Base-by-base conservation (phyloP, 345 rosid genomes). In the Populus davidiana region DNA sequence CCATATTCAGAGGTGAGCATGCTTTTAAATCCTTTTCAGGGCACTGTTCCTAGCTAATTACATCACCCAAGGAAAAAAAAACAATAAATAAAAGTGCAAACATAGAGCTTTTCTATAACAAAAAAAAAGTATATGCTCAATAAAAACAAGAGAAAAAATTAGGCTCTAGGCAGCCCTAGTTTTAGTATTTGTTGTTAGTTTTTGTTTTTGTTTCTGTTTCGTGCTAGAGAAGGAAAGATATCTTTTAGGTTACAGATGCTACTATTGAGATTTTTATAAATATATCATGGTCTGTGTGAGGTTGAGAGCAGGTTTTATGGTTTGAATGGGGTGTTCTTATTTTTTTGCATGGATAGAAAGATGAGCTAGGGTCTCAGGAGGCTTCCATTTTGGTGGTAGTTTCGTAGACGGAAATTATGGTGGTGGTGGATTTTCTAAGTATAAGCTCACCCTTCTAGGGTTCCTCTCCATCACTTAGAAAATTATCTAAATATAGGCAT, bases 1-100 rank as follows among this genome's bases (percentile, higher is more conserved):
- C 47, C 39, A 69, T 75, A 69, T 71, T 70, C 79, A 71, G 80
- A 54, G 77, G 49, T 43, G n/a, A 71, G 79, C 82, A 50, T 78
- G 79, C 77, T 20, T 67, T 43, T 43, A 68, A 56, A 50, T 74
- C 72, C 72, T 74, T 77, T 81, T 77, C 62, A 78, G 35, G 79
- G 49, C 81, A 70, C 78, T 67, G 18, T 67, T 75, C 72, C 25
- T 66, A 13, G 0, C 31, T 69, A 12, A 20, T 41, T 69, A 21
- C 72, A 38, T 69, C 31, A 14, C 74, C 74, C 39, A 18, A 70
- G 52, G 52, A 49, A 43, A 25, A n/a, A 43, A 39, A 8, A 67
- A 0, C 2, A 13, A 43, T 5, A 4, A 27, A 70, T 47, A 62
- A 61, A 6, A 66, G 33, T 1, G 54, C 66, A 67, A 38, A 76